A percentile compares a stretch with the other conserved stretches of the same genome.
These are phyloP conservation scores for Pholiota molesta DNA, from an alignment of 768 basidiomycete genomes.

Conservation along the genomic window DNA sequence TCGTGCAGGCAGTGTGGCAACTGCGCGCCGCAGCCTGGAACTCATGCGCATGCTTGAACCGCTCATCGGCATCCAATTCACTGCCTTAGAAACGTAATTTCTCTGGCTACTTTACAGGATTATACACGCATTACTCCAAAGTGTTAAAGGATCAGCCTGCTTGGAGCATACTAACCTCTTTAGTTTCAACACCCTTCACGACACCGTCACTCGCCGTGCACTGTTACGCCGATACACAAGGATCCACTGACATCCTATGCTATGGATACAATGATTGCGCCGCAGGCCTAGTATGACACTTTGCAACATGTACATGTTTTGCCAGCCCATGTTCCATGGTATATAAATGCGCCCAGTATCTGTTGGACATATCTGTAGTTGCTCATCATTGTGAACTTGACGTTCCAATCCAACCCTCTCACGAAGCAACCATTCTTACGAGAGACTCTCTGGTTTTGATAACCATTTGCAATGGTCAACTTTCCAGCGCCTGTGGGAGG, in stretches of 20 bases:
- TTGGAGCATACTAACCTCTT: not conserved
- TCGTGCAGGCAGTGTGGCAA: not conserved
- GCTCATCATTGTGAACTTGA: not conserved
- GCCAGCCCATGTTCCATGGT: not conserved
- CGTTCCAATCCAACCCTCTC: not conserved
- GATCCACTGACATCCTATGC: slow-evolving; percentile 1
- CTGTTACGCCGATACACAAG: not conserved
- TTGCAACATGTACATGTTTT: not conserved
- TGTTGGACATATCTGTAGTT: not conserved
- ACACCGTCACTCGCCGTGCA: not conserved
- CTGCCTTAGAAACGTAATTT: not conserved
- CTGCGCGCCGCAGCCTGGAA: not conserved
- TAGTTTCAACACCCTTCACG: not conserved
- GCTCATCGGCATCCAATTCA: not conserved
- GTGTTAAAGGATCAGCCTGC: not conserved
- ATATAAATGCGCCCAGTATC: not conserved
- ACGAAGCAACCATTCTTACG: not conserved
- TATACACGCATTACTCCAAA: not conserved
- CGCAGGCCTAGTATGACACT: not conserved
- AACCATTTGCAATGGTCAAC: slow-evolving; percentile 3
- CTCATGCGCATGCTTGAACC: not conserved
- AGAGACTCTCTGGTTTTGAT: not conserved
- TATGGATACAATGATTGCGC: not conserved
- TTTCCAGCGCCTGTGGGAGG: slow-evolving; percentile 8
- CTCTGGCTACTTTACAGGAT: not conserved